Evolutionary conservation across 2,329 filamentous ascomycete genomes (phyloP).

Genomic region (Pseudogymnoascus sp.): DNA sequence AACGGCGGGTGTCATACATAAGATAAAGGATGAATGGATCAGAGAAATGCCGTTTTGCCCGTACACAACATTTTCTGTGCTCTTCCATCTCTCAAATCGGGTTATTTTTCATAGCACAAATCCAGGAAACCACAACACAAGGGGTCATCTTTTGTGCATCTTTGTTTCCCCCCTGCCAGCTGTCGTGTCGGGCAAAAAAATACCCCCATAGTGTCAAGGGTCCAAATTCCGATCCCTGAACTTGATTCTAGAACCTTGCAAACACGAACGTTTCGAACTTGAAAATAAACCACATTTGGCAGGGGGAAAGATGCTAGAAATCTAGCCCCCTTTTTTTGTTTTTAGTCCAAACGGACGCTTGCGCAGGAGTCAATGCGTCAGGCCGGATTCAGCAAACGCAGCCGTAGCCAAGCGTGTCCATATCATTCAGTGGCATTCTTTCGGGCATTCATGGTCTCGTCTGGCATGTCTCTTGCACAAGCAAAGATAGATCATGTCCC

Average conservation of each 20-base stretch:
- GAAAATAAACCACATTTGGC: conserved; percentile 3
- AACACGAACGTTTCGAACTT: not conserved
- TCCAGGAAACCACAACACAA: not conserved
- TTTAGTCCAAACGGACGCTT: conserved; percentile 8
- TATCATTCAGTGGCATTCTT: not conserved
- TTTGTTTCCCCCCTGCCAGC: not conserved
- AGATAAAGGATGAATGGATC: not conserved
- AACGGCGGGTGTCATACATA: not conserved
- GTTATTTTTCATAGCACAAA: not conserved
- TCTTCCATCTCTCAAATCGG: not conserved
- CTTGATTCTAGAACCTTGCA: conserved; percentile 2
- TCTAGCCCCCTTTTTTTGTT: not conserved
- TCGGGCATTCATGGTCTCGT: not conserved
- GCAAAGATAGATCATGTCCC: not conserved
- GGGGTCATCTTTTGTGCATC: not conserved
- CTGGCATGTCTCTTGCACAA: not conserved
- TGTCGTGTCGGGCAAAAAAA: not conserved
- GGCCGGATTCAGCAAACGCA: not conserved
- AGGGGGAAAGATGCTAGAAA: not conserved
- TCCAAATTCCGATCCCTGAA: not conserved
- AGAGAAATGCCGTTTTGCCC: not conserved
- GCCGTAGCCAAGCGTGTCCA: not conserved
- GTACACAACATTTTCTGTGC: not conserved
- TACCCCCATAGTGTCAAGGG: not conserved
- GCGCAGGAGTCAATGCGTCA: conserved; percentile 6